These are phyloP conservation scores for Colletotrichum sp. DNA, from an alignment of 2,329 filamentous ascomycete genomes.

Conservation along the genomic window DNA sequence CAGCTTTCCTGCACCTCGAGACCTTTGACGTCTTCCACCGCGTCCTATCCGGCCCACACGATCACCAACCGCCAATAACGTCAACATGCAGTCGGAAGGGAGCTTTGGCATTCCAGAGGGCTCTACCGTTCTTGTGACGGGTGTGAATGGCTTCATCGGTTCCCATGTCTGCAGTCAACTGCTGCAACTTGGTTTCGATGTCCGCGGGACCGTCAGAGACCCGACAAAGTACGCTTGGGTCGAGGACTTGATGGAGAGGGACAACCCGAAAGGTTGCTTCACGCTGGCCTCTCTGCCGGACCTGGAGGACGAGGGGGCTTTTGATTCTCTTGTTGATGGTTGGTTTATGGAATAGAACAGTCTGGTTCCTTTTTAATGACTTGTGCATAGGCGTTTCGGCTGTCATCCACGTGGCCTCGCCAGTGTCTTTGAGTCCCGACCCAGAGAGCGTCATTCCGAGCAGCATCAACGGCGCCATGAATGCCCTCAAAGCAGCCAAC, in stretches of 20 bases:
- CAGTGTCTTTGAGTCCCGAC: slow-evolving; percentile 37
- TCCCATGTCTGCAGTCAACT: slow-evolving; percentile 42
- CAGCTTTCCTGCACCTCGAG: neutral
- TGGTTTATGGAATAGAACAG: neutral
- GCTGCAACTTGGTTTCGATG: slow-evolving; percentile 38
- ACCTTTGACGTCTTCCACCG: neutral
- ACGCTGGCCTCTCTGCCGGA: slow-evolving; percentile 35
- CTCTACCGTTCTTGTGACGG: slow-evolving; percentile 40
- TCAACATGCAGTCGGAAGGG: slow-evolving; percentile 6
- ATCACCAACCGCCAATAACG: neutral
- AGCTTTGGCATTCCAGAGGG: slow-evolving; percentile 5
- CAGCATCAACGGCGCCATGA: slow-evolving; percentile 31
- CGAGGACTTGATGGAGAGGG: slow-evolving; percentile 29
- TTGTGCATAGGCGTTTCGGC: neutral
- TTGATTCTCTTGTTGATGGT: slow-evolving; percentile 33
- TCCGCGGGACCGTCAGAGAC: slow-evolving; percentile 45
- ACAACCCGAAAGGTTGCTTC: slow-evolving; percentile 36
- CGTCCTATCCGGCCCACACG: neutral
- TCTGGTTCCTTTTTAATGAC: neutral
- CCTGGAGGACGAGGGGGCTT: slow-evolving; percentile 30
- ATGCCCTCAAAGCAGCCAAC: slow-evolving; percentile 39
- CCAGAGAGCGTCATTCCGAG: slow-evolving; percentile 42
- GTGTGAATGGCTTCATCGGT: slow-evolving; percentile 48
- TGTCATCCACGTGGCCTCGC: slow-evolving; percentile 37
- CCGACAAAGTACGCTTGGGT: slow-evolving; percentile 33